Evolutionary conservation across 129 eudicot genomes (phyloP).

Genomic region (Ambrosia trifida): DNA sequence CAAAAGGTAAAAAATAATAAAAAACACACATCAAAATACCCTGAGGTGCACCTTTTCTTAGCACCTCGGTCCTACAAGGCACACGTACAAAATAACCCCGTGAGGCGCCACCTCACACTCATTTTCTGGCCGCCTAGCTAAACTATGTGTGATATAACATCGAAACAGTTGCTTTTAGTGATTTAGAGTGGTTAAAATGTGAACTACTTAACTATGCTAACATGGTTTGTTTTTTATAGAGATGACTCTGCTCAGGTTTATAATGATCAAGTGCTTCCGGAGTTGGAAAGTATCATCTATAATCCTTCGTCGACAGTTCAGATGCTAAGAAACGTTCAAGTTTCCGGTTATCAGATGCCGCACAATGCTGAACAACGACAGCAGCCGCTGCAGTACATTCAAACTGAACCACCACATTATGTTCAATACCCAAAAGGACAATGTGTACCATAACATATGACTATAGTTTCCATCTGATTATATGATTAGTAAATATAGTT

Average conservation of each 20-base stretch:
- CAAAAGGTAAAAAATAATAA: no score
- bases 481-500: background rate
- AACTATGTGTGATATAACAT: no score
- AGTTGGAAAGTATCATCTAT: slow-evolving; percentile 43
- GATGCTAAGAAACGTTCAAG: slow-evolving; percentile 41
- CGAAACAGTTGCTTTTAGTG: slow-evolving; percentile 9
- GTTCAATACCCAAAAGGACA: slow-evolving; percentile 50
- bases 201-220: background rate
- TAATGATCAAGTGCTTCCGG: slow-evolving; percentile 50
- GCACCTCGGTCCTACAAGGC: no score
- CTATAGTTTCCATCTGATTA: background rate
- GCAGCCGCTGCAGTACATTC: slow-evolving; percentile 53
- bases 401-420: slow-evolving; percentile 56
- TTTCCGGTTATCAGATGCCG: slow-evolving; percentile 47
- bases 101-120: no score
- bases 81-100: no score
- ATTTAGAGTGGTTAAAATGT: background rate
- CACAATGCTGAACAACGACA: slow-evolving; percentile 49
- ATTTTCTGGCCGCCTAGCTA: no score
- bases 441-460: slow-evolving; percentile 24
- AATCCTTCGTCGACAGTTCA: slow-evolving; percentile 46
- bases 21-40: no score
- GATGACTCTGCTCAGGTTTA: slow-evolving; percentile 41
- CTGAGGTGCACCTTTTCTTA: no score
- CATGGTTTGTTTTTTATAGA: slow-evolving; percentile 34